phyloP scores from a whole-genome alignment of 352 stramenopile genomes.

The Phytophthora sp. region DNA sequence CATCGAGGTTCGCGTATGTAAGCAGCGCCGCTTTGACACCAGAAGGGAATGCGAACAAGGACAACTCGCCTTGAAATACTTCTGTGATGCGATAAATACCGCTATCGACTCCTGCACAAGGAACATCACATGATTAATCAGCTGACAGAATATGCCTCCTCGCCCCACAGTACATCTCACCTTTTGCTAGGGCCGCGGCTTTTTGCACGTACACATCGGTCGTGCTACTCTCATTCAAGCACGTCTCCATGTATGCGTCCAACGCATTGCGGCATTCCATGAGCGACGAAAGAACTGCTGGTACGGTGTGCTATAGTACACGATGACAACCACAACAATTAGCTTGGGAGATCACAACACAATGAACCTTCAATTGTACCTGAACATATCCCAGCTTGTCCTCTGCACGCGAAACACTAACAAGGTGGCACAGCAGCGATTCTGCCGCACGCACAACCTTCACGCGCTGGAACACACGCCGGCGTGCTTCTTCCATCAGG shows the following conservation, averaged over 20 bases:
- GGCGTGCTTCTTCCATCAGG: constrained; percentile 55
- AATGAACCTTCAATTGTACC: constrained; percentile 41
- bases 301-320: constrained; percentile 60
- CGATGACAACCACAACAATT: constrained; percentile 9
- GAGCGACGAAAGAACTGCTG: constrained; percentile 70
- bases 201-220: constrained; percentile 71
- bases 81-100: constrained; percentile 81
- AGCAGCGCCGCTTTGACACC: constrained; percentile 55
- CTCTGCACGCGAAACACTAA: constrained; percentile 61
- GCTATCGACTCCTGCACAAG: constrained; percentile 66
- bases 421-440: constrained; percentile 64
- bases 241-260: constrained; percentile 73
- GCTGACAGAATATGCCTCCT: not conserved
- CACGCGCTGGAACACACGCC: constrained; percentile 48
- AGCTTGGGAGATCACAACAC: constrained; percentile 2
- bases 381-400: constrained; percentile 74
- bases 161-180: constrained; percentile 30
- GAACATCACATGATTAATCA: not conserved
- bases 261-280: constrained; percentile 70
- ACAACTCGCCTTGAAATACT: constrained; percentile 68
- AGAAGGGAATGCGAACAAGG: constrained; percentile 57
- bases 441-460: constrained; percentile 60
- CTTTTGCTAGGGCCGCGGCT: constrained; percentile 61
- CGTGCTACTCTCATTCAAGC: constrained; percentile 61
- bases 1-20: constrained; percentile 52